Base-by-base conservation (phyloP, 1,139 yeast species). In the Suhomyces bokatorum region DNA sequence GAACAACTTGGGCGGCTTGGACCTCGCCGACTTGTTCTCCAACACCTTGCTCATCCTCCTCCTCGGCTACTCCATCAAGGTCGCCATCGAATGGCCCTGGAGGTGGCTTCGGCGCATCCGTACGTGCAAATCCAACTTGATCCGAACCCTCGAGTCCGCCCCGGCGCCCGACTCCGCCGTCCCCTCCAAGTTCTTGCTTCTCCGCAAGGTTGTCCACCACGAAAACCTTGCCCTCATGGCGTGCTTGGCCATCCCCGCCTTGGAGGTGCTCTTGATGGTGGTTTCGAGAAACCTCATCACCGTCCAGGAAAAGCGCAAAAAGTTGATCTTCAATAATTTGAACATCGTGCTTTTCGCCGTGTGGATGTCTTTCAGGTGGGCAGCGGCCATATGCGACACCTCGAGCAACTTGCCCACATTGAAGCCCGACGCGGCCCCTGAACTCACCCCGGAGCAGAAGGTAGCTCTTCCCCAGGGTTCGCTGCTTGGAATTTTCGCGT, bases 1-100 rank as follows among this genome's bases (percentile, higher is more conserved):
- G 54, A 41, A 44, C 13, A 43, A 46, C 20, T 26, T 41, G 2
- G 42, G 47, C 6, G 43, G 45, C 16, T 17, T 44, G 13, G 52
- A 49, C 28, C 28, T 51, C 2, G 50, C 60, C 10, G 56, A 55
- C 39, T 45, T 64, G 28, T 49, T 67, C 17, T 64, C 70, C 16
- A 70, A 68, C 44, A 50, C 59, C 3, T 46, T 69, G 26, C 56
- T 65, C 27, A 58, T 69, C 9, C 35, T 65, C 12, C 42, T 66
- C 3, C 59, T 67, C 2, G 58, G 68, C 11, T 60, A 64, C 60
- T 54, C 61, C 4, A 63, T 68, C 12, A 60, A 58, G 42, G 56
- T 59, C 33, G 51, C 63, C 2, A 56, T 62, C 24, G 72, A 68
- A 38, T 68, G 73, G 73, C 73, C 74, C 1, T 68, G 70, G 67